A percentile compares a stretch with the other conserved stretches of the same genome.
phyloP scores from a whole-genome alignment of 2,329 filamentous ascomycete species.

The Paracorniculantispora psalliotae region DNA sequence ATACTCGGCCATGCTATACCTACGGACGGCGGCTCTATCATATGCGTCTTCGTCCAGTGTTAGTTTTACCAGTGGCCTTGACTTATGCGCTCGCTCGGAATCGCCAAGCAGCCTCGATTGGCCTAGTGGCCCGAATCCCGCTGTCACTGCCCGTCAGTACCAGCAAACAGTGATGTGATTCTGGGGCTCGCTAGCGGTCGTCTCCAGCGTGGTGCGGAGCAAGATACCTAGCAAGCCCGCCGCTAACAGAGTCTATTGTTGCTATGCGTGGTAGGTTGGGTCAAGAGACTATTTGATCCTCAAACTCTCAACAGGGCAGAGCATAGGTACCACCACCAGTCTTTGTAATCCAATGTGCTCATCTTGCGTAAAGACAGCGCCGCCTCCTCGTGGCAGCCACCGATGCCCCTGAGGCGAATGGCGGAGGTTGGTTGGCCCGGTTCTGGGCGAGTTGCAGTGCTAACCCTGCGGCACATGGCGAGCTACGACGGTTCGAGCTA shows the following conservation, averaged over 20 bases:
- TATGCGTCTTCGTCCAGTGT: neutral
- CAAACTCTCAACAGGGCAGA: neutral
- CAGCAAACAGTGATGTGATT: neutral
- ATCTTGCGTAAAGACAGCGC: neutral
- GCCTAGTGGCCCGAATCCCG: neutral
- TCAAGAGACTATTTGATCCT: neutral
- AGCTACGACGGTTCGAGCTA: constrained; percentile 1
- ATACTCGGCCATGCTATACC: too few species aligned
- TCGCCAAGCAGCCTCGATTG: neutral
- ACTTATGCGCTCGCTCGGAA: neutral
- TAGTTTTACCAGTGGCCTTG: neutral
- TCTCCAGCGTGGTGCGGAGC: neutral
- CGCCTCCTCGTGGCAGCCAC: constrained; percentile 2
- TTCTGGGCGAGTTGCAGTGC: neutral
- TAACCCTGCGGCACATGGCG: neutral
- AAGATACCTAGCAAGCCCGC: neutral
- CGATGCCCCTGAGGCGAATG: neutral
- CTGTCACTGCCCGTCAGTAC: neutral
- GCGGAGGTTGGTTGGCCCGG: neutral
- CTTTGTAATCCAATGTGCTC: neutral
- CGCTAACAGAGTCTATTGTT: neutral
- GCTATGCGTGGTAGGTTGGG: neutral
- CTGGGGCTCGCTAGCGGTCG: neutral
- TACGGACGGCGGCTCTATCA: neutral
- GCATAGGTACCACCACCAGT: neutral